A percentile compares a stretch with the other conserved stretches of the same genome.
Evolutionary conservation across 1,284 basidiomycete genomes (phyloP).

Genomic region (Calocybe gambosa): DNA sequence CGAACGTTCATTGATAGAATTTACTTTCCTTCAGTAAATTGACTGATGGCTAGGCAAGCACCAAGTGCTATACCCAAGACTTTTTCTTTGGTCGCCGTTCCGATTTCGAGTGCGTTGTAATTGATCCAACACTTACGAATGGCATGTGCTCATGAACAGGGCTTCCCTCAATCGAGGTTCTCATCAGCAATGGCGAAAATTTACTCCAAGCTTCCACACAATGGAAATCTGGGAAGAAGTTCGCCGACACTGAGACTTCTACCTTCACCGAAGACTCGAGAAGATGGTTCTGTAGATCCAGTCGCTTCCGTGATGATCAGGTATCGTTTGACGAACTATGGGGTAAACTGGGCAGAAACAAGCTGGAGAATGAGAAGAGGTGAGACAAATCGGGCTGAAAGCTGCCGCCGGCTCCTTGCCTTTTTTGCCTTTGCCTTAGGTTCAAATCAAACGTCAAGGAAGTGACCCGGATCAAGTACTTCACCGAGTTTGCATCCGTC

Average conservation of each 20-base stretch:
- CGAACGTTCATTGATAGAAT: neutral
- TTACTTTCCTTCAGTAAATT: neutral
- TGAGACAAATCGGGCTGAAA: conserved; percentile 8
- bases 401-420: no score
- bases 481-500: conserved; percentile 22
- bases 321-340: conserved; percentile 22
- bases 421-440: conserved; percentile 7
- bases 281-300: conserved; percentile 21
- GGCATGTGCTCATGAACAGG: conserved; percentile 3
- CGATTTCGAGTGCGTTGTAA: conserved; percentile 6
- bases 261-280: neutral
- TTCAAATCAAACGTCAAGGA: conserved; percentile 20
- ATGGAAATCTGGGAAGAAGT: conserved; percentile 19
- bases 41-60: neutral
- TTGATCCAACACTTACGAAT: neutral
- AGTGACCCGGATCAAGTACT: conserved; percentile 21
- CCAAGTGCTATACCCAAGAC: conserved; percentile 16
- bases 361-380: conserved; percentile 21
- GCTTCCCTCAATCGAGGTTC: conserved; percentile 14
- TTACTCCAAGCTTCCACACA: conserved; percentile 18
- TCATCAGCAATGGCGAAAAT: conserved; percentile 18
- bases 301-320: conserved; percentile 15
- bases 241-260: conserved; percentile 14
- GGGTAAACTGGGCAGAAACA: conserved; percentile 21
- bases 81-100: conserved; percentile 5